Evolutionary conservation across 331 rosid genomes (phyloP), one percentile per base, ranked within the genome.

Genomic region (Spiraea crenata): DNA sequence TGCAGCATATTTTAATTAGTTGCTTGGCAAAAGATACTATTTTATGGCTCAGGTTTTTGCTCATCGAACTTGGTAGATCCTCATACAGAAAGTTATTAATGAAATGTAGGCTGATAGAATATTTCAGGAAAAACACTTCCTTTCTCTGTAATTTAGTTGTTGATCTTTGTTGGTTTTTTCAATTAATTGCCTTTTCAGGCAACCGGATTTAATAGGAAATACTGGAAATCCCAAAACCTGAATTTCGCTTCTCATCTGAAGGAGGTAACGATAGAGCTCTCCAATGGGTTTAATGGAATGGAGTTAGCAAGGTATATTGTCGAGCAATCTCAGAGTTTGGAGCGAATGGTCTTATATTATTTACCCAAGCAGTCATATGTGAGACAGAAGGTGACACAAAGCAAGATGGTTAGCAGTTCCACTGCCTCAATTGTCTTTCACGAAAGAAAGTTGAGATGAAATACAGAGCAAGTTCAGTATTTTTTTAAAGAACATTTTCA

Each of bases 231-330:
- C 20, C 69, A 64, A 3, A 25, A 45, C 14, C 69, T 45, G 37
- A 35, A 35, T 12, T 64, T 64, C 4, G 14, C 35, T 2, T 12
- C 7, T 64, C 55, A 64, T 9, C 55, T 64, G 20, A 64, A 45
- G 69, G 55, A 64, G 39, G 69, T 64, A 11, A 64, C 34, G 3
- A 64, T 64, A 5, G 69, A 64, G 69, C 69, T 64, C 13, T 20
- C 55, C 4, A 3, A 46, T 3, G 69, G 69, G 19, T 42, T 2
- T 20, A 64, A 64, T 45, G 69, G 8, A 5, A 6, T 64, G 5
- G 69, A 64, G 52, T 44, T 63, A 10, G 69, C 69, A 25, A 45
- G 19, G 69, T 5, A 64, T 46, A 11, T 64, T 11, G 55, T 64
- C 0, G 20, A 64, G 55, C 55, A 64, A 11, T 54, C 69, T 45